These are phyloP conservation scores for Petunia axillaris DNA, from an alignment of 257 asterid species.

Conservation along the genomic window DNA sequence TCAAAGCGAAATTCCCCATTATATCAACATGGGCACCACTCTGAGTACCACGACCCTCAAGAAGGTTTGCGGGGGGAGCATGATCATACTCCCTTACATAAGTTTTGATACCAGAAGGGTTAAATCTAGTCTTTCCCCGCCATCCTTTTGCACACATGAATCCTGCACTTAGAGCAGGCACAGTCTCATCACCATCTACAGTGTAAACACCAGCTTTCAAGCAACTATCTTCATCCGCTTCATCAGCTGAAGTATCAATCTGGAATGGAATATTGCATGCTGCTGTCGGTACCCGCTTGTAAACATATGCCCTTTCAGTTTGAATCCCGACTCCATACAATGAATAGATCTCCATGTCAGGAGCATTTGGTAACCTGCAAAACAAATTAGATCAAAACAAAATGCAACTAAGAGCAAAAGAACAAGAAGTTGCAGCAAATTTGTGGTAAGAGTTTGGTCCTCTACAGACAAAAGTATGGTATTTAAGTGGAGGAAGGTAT, in stretches of 20 bases:
- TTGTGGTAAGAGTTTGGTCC: neutral
- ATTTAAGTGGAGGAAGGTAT: too few relatives aligned
- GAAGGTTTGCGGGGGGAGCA: constrained; percentile 74
- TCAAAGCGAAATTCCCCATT: constrained; percentile 83
- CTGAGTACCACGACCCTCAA: constrained; percentile 91
- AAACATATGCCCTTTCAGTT: constrained; percentile 76
- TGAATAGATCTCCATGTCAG: constrained; percentile 76
- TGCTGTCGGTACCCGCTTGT: constrained; percentile 55
- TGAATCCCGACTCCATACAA: constrained; percentile 82
- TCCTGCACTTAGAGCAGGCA: constrained; percentile 76
- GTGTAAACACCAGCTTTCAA: constrained; percentile 64
- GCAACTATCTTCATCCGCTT: constrained; percentile 49
- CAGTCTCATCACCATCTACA: constrained; percentile 81
- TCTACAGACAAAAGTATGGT: too few relatives aligned
- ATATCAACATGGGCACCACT: constrained; percentile 91
- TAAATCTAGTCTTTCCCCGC: constrained; percentile 87
- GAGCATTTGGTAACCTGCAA: constrained; percentile 82
- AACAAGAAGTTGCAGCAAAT: neutral
- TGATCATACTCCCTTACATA: constrained; percentile 73
- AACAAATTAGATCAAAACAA: constrained; percentile 10
- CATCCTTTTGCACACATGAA: constrained; percentile 86
- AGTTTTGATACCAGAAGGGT: constrained; percentile 70
- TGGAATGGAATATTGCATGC: constrained; percentile 80
- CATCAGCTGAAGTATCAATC: constrained; percentile 68
- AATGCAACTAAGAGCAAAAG: neutral